Evolutionary conservation across 768 basidiomycete genomes (phyloP), one percentile per base, ranked within the genome.

Genomic region (Clathrus columnatus): DNA sequence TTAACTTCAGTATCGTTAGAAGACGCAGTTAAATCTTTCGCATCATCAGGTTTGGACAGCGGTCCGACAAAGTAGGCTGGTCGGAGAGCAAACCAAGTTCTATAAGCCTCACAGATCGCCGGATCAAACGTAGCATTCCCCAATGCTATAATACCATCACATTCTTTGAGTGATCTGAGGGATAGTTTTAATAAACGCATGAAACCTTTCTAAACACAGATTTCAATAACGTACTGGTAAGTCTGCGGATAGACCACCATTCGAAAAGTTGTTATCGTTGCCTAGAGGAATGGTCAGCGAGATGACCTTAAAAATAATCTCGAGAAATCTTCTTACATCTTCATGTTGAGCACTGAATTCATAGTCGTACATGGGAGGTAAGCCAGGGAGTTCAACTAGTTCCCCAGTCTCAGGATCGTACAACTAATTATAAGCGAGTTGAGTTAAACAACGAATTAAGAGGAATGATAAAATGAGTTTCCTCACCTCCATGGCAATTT

Each of bases 111-210:
- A 11, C 41, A 21, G 5, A 57, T 21, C 18, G 45, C 56, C 18
- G 61, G 53, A 44, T 64, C 64, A 21, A 50, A 57, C 1, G 48
- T 18, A 7, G 53, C 54, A 14, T 58, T 49, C 3, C 56, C 49
- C 24, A 52, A 30, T 11, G 53, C 55, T 10, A 65, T 16, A 7
- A 61, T 24, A 1, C 63, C 63, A 41, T 65, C 64, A 24, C 57
- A 56, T n/a, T 24, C 48, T 27, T 21, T 45, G 36, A 26, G 27
- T 24, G 30, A 42, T 17, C 43, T 51, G 27, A 5, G 21, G 8
- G 27, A 1, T 51, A 20, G n/a, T 30, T 50, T 16, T 50, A 32
- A 20, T 20, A 16, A 50, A 11, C 11, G 16, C 32, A 50, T 18
- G 49, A 20, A n/a, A n/a, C n/a, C n/a, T n/a, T n/a, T n/a, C n/a